These are phyloP conservation scores for Lactarius sp. DNA, from an alignment of 768 basidiomycete genomes.

Conservation along the genomic window DNA sequence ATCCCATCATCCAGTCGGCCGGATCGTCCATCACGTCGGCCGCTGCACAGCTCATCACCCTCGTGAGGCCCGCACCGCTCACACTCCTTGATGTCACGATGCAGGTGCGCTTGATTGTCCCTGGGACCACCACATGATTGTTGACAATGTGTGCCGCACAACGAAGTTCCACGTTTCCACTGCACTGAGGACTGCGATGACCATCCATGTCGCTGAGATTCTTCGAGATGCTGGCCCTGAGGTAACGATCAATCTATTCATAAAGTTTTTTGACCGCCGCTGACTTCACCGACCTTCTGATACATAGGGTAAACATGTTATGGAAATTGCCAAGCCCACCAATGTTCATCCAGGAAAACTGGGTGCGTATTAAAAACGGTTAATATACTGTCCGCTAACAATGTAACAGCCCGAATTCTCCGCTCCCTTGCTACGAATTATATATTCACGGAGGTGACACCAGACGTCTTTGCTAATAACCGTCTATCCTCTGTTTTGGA, in stretches of 20 bases:
- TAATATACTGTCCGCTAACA: not conserved
- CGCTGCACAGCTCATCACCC: constrained; percentile 6
- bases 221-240: constrained; percentile 19
- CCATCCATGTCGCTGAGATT: constrained; percentile 18
- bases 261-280: no score
- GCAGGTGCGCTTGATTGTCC: not conserved
- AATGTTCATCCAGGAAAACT: constrained; percentile 20
- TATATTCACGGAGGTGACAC: constrained; percentile 30
- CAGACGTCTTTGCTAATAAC: constrained; percentile 32
- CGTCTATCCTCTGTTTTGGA: constrained; percentile 31
- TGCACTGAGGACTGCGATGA: not conserved
- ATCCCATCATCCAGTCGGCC: not conserved
- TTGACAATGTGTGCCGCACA: not conserved
- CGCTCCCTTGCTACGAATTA: constrained; percentile 31
- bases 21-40: constrained; percentile 11
- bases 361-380: constrained; percentile 10
- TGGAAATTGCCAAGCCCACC: constrained; percentile 36
- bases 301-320: constrained; percentile 30
- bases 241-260: not conserved
- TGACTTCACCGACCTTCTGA: not conserved
- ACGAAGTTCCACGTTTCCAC: constrained; percentile 5
- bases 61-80: constrained; percentile 5
- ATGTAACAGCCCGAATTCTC: constrained; percentile 27
- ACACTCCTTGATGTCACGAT: not conserved
- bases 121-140: not conserved